Base-by-base conservation (phyloP, 2,329 filamentous ascomycete genomes). In the Clonostachys chloroleuca region DNA sequence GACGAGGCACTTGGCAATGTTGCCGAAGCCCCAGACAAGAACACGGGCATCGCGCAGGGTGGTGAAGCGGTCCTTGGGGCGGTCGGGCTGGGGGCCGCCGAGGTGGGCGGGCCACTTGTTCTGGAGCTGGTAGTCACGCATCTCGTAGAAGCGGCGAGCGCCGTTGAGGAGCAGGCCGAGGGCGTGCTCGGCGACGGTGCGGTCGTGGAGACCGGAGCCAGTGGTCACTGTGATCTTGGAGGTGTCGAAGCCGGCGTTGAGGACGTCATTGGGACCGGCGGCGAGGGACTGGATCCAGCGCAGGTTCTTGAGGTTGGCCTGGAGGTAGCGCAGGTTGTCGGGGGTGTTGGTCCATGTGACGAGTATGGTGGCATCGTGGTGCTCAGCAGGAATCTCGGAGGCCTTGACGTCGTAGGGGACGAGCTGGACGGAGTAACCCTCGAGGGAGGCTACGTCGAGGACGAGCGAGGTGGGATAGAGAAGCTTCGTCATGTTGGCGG, bases 271-370 rank as follows among this genome's bases (percentile, higher is more conserved):
- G 54, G 82, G 82, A 0, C 82, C 82, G 1, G 82, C 81, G 35
- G 82, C 82, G 34, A 85, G 78, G 0, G 79, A 83, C 57, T 86
- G 82, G 62, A 86, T 84, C 81, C 81, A 86, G 53, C 70, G 70
- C 13, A 86, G 70, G 39, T 80, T 77, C 47, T 70, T 75, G 60
- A 84, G 68, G 49, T 75, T 73, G 44, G 59, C 54, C 3, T 74
- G 76, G 43, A 81, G 81, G 58, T 84, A 77, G 18, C 71, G 64
- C 49, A 86, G 78, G 67, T 84, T 84, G 13, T 66, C 66, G 39
- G 77, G 54, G 24, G 67, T 70, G 70, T 86, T 86, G 60, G 69
- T 63, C 82, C 82, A 85, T 6, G 81, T 83, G 4, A 86, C 67
- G 49, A 86, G 73, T 55, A 81, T 66, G 20, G 80, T 73, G 58